Percentiles rank a stretch among this genome's conserved stretches.
Conservation (phyloP, 2,329 filamentous ascomycete genomes). For the Sarocladiaceae sp. region DNA sequence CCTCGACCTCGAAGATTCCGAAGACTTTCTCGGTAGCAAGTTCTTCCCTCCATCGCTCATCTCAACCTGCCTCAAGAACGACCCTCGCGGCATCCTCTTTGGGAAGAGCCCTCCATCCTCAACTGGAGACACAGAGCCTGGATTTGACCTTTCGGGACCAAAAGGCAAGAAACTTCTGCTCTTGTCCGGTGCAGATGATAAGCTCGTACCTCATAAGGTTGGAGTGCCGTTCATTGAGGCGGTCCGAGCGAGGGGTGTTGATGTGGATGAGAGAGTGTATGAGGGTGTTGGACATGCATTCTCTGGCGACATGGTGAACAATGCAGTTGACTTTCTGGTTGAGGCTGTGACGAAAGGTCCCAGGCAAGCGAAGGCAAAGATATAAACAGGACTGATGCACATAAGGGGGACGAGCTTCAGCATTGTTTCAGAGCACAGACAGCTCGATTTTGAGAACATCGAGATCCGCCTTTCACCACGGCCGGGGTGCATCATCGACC, state of each 20-base stretch:
- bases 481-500: constrained; percentile 30
- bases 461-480: constrained; percentile 28
- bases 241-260: constrained; percentile 54
- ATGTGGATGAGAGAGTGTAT: constrained; percentile 63
- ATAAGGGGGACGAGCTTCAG: too few relatives aligned
- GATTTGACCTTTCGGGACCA: background rate
- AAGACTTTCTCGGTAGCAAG: constrained; percentile 68
- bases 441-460: background rate
- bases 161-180: constrained; percentile 60
- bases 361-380: constrained; percentile 23
- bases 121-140: constrained; percentile 7
- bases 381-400: constrained; percentile 13
- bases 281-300: constrained; percentile 67
- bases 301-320: constrained; percentile 60
- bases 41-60: constrained; percentile 73
- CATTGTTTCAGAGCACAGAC: too few relatives aligned
- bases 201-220: constrained; percentile 65
- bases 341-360: constrained; percentile 35
- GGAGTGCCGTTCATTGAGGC: constrained; percentile 57
- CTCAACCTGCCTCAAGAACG: constrained; percentile 56
- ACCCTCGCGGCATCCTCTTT: constrained; percentile 74
- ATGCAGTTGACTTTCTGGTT: constrained; percentile 61
- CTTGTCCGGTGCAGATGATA: constrained; percentile 64
- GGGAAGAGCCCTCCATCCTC: constrained; percentile 36
- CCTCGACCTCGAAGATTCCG: constrained; percentile 44